Evolutionary conservation across 306 rosid species (phyloP), one percentile per base, ranked within the genome.

Genomic region (Vigna radiata): DNA sequence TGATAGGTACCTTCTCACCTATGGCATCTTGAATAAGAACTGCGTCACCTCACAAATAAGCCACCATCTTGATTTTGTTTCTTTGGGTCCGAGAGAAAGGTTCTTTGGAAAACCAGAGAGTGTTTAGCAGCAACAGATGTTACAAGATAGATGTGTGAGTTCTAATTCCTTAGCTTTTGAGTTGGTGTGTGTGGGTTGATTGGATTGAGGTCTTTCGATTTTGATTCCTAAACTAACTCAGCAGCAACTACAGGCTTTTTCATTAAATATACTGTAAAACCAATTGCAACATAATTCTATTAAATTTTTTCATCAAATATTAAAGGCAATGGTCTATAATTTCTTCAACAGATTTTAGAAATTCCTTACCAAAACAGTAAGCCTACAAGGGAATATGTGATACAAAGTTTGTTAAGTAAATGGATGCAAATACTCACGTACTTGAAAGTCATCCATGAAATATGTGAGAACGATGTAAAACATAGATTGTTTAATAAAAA

Each of bases 1-100:
- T 7, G 29, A 49, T 83, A 86, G 48, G 48, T 44, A 44, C 97
- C 95, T 92, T 92, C 83, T 93, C 98, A 11, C 97, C 98, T 97
- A 93, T 91, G 78, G 98, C 98, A 48, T 93, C 98, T 86, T 93
- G 98, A 54, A 93, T 93, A 18, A 91, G 96, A 85, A 93, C 96
- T 0, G 98, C 89, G 77, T 93, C 98, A 1, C 98, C 98, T 0
- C 97, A 93, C 98, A 93, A 19, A 19, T 19, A 9, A 80, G 17
- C 70, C 83, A 72, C 9, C 82, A 74, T 12, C 83, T 81, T 25
- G 74, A 82, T 55, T 79, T 79, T 58, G n/a, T n/a, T n/a, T n/a
- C n/a, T 73, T 62, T 61, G 13, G 65, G 46, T 79, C 70, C 84
- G 27, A 83, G 84, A 75, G 82, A 85, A 39, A 81, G 43, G 49